A percentile compares a stretch with the other conserved stretches of the same genome.
phyloP scores from a whole-genome alignment of 2,329 filamentous ascomycete species.

The Dendrostoma leiphaemia region DNA sequence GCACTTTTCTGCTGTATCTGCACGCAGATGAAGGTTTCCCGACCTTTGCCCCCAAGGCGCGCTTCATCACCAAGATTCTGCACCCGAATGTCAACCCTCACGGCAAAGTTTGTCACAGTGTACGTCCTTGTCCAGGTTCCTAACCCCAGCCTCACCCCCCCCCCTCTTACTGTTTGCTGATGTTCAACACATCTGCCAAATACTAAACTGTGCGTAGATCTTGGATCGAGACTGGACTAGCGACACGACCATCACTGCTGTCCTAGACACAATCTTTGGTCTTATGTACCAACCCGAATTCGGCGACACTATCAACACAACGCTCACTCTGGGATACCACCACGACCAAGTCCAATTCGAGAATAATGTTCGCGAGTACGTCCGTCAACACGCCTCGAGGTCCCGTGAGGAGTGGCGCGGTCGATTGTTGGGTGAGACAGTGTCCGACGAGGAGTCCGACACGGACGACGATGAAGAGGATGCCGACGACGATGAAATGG shows the following conservation, averaged over 20 bases:
- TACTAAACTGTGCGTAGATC: too few species aligned
- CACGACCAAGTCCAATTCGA: not conserved
- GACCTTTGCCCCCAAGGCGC: conserved; percentile 75
- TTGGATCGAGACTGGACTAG: conserved; percentile 22
- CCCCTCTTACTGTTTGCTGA: too few species aligned
- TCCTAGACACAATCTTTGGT: conserved; percentile 20
- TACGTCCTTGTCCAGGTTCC: not conserved
- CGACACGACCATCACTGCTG: conserved; percentile 20
- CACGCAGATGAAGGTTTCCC: conserved; percentile 77
- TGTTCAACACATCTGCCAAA: not conserved
- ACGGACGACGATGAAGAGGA: not conserved
- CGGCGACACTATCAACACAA: conserved; percentile 18
- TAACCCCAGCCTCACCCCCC: not conserved
- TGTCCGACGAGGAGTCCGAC: too few species aligned
- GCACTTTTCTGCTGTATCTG: conserved; percentile 72
- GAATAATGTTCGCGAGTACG: not conserved
- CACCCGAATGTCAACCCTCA: conserved; percentile 78
- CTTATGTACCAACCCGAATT: conserved; percentile 20
- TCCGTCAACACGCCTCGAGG: conserved; percentile 1
- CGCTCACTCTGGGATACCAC: not conserved
- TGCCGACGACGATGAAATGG: too few species aligned
- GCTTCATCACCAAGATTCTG: conserved; percentile 77
- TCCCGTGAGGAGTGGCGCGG: conserved; percentile 1
- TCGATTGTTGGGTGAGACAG: too few species aligned
- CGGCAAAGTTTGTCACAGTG: conserved; percentile 63